Evolutionary conservation across 805 yeast genomes (phyloP), one percentile per base, ranked within the genome.

Genomic region (Monosporozyma unispora): DNA sequence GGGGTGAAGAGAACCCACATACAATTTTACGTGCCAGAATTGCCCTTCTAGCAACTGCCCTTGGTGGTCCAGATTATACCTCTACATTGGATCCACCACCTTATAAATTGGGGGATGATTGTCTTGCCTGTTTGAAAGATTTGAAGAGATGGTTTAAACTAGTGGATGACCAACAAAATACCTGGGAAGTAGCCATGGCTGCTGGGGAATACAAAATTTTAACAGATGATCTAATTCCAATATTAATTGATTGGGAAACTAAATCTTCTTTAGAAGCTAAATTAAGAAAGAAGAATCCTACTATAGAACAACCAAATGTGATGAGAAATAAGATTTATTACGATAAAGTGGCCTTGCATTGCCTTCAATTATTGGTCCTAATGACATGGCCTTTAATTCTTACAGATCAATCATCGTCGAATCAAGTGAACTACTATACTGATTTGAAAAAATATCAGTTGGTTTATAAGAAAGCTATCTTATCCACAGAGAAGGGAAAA

Each of bases 21-120:
- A 52, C 52, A 6, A 48, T 80, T 14, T 65, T 83, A 38, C 75
- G 76, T 54, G 87, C 93, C 0, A 88, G 87, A 64, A 83, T 91
- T 29, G 77, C 90, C 12, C 80, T 87, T 41, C 73, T 90, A 38
- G 87, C 89, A 3, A 79, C 96, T 3, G 96, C 98, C 0, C 73
- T 91, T 2, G 99, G 99, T 48, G 98, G 97, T 1, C 77, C 82
- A 0, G 96, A 90, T 66, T 78, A 82, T 45, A 67, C 82, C 1
- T 70, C 82, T 0, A 63, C 68, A 4, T 54, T 62, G 2, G 63
- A 67, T 1, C 74, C 76, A 3, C 73, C 76, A 0, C 80, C 80
- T 0, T 93, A 93, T 60, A 79, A 78, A 52, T 74, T 90, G 2
- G 98, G 98, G 10, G 88, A 84, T 51, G 97, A 91, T 47, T 64